Conservation (phyloP, 2,329 filamentous ascomycete genomes). For the Fusarium mangiferae region DNA sequence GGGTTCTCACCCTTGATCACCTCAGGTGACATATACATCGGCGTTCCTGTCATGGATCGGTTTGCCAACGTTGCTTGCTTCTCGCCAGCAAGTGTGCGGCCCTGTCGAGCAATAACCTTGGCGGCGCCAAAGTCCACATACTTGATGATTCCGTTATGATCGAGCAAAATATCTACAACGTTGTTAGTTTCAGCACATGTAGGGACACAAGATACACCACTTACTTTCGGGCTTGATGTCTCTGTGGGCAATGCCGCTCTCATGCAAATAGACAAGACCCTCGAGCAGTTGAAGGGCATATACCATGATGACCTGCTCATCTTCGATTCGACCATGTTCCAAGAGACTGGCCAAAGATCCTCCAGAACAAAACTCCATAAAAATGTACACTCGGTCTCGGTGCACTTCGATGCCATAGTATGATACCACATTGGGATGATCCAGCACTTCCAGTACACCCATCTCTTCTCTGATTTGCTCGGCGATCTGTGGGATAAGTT, state of each 20-base stretch:
- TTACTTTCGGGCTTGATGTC: conserved; percentile 98
- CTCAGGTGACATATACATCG: conserved; percentile 99
- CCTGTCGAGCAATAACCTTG: conserved; percentile 94
- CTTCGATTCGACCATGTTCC: conserved; percentile 96
- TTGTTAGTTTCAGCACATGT: conserved; percentile 26
- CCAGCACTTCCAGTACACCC: conserved; percentile 92
- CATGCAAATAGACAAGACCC: conserved; percentile 92
- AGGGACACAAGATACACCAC: conserved; percentile 48
- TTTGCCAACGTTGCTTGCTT: conserved; percentile 73
- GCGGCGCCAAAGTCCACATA: conserved; percentile 98
- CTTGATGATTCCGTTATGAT: conserved; percentile 98
- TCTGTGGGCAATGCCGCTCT: conserved; percentile 90
- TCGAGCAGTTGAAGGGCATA: conserved; percentile 95
- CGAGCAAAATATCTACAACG: conserved; percentile 83
- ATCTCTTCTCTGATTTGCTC: conserved; percentile 97
- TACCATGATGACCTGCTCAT: conserved; percentile 97
- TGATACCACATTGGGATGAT: conserved; percentile 97
- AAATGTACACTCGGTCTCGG: conserved; percentile 99
- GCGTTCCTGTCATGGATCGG: conserved; percentile 95
- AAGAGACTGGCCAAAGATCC: conserved; percentile 89
- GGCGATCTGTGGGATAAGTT: conserved; percentile 93
- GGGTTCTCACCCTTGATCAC: conserved; percentile 91
- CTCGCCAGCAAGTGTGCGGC: conserved; percentile 79
- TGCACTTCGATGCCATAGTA: conserved; percentile 99
- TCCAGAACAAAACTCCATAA: conserved; percentile 99